phyloP scores from a whole-genome alignment of 1,139 yeast genomes.

The Lodderomyces margitis region DNA sequence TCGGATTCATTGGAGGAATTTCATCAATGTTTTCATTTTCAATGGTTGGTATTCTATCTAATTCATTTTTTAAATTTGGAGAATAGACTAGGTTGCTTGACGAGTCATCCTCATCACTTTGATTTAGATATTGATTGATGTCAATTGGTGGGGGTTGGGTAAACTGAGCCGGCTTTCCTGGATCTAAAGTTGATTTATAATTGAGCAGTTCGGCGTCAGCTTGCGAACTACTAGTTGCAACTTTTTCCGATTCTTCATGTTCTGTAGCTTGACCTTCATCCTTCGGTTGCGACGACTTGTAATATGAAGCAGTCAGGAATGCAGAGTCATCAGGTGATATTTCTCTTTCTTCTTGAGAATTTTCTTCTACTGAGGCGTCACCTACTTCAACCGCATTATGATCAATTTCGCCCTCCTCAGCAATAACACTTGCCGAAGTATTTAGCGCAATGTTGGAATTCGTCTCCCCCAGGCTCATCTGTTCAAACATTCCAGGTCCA shows the following conservation, averaged over 20 bases:
- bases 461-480: not conserved
- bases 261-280: not conserved
- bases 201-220: constrained; percentile 3
- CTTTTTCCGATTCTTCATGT: not conserved
- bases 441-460: constrained; percentile 2
- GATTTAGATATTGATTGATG: constrained; percentile 15
- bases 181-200: constrained; percentile 36
- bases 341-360: not conserved
- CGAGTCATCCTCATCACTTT: constrained; percentile 13
- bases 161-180: constrained; percentile 30
- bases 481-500: constrained; percentile 7
- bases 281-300: not conserved
- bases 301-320: constrained; percentile 4
- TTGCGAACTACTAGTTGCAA: not conserved
- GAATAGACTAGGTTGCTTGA: constrained; percentile 7
- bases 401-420: constrained; percentile 8
- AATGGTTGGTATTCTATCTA: constrained; percentile 34
- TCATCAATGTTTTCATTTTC: constrained; percentile 28
- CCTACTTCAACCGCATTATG: not conserved
- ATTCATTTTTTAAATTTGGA: constrained; percentile 20
- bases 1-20: constrained; percentile 1
- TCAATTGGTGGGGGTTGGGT: constrained; percentile 11
- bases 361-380: not conserved
- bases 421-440: constrained; percentile 5
- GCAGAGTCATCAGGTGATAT: constrained; percentile 3